Conservation (phyloP, 805 yeast species). For the Tanozyma kutaoensis region DNA sequence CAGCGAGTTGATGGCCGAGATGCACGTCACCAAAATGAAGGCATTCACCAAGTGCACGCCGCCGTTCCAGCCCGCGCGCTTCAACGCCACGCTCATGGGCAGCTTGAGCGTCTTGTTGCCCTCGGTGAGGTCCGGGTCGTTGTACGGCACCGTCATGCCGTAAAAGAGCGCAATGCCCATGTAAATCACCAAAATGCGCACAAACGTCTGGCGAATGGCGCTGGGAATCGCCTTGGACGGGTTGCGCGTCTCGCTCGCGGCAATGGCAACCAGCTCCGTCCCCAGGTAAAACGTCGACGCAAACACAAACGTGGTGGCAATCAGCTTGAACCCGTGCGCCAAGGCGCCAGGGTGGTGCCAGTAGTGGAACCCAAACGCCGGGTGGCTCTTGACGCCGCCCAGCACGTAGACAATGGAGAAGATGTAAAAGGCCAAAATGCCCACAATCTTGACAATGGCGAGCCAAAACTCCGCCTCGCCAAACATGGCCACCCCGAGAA, state of each 20-base stretch:
- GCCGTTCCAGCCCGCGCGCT: conserved; percentile 26
- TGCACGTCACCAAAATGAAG: conserved; percentile 46
- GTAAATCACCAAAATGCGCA: conserved; percentile 39
- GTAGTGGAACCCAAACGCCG: conserved; percentile 27
- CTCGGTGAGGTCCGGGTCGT: conserved; percentile 31
- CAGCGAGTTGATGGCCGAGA: conserved; percentile 59
- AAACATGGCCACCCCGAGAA: conserved; percentile 37
- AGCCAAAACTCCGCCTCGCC: conserved; percentile 46
- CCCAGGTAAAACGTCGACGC: conserved; percentile 51
- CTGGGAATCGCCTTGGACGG: conserved; percentile 45
- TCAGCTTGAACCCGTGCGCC: conserved; percentile 35
- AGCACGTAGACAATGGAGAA: conserved; percentile 30
- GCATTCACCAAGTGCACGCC: conserved; percentile 46
- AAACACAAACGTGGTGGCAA: conserved; percentile 44
- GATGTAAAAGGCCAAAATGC: conserved; percentile 34
- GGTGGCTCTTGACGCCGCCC: conserved; percentile 28
- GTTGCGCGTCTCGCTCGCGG: conserved; percentile 50
- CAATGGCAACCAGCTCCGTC: conserved; percentile 41
- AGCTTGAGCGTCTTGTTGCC: conserved; percentile 22
- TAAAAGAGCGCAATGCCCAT: conserved; percentile 41
- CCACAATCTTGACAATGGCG: conserved; percentile 34
- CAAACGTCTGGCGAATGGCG: conserved; percentile 43
- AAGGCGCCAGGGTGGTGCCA: conserved; percentile 32
- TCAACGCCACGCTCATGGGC: conserved; percentile 26
- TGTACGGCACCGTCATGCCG: conserved; percentile 47